Evolutionary conservation across 2,329 filamentous ascomycete genomes (phyloP).

Genomic region (Microcyclospora tardicrescens): DNA sequence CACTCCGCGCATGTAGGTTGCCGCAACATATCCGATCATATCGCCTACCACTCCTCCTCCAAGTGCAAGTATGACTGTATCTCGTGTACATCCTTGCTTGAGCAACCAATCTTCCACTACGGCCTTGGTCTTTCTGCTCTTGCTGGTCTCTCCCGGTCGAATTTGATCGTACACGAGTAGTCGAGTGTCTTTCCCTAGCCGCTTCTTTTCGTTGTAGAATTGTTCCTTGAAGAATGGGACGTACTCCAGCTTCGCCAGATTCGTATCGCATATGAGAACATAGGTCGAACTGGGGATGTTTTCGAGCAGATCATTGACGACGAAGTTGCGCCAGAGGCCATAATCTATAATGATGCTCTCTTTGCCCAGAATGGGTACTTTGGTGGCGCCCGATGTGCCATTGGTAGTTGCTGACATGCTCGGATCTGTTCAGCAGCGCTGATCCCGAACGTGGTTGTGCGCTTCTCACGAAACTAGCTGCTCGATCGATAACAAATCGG

Average conservation of each 20-base stretch:
- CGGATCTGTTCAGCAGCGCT: not conserved
- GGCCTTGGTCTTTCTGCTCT: conserved; percentile 83
- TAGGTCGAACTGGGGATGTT: conserved; percentile 80
- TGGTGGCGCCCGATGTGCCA: conserved; percentile 31
- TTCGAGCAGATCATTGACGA: conserved; percentile 65
- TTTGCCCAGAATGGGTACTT: conserved; percentile 72
- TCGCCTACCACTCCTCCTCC: conserved; percentile 96
- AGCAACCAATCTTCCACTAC: conserved; percentile 98
- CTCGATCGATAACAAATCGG: conserved; percentile 14
- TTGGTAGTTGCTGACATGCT: conserved; percentile 10
- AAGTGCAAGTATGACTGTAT: conserved; percentile 87
- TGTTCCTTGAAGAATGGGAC: conserved; percentile 59
- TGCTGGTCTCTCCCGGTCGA: conserved; percentile 84
- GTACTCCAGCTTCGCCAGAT: conserved; percentile 62
- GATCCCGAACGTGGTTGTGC: not conserved
- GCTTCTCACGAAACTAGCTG: conserved; percentile 14
- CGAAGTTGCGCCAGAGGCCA: conserved; percentile 72
- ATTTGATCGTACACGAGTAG: conserved; percentile 80
- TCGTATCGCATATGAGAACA: conserved; percentile 92
- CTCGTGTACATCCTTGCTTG: conserved; percentile 77
- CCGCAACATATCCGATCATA: conserved; percentile 93
- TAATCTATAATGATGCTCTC: conserved; percentile 88
- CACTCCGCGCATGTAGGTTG: conserved; percentile 96
- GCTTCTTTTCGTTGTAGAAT: conserved; percentile 39
- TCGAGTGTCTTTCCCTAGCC: conserved; percentile 40